Conservation (phyloP, 2,329 filamentous ascomycete genomes). For the Colletotrichum acutatum region DNA sequence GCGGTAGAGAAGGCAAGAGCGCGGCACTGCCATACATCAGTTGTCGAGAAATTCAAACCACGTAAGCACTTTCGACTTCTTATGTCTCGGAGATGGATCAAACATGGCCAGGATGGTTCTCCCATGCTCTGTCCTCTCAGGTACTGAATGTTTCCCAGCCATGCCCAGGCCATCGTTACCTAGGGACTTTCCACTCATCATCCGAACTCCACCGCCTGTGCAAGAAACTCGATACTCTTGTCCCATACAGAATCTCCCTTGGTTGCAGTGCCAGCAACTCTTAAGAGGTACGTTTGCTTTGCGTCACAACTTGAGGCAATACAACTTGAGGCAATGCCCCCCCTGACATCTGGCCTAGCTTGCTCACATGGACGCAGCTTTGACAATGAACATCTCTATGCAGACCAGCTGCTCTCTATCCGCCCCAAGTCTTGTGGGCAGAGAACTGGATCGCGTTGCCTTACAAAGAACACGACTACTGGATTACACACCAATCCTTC, state of each 20-base stretch:
- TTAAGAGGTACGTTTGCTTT: neutral
- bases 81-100: no score
- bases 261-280: neutral
- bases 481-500: neutral
- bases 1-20: neutral
- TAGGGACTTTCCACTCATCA: neutral
- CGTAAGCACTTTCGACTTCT: neutral
- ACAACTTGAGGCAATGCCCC: no score
- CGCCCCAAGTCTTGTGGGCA: neutral
- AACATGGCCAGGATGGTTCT: no score
- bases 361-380: neutral
- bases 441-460: neutral
- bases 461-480: accelerated
- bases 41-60: neutral
- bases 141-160: neutral
- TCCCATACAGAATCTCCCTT: neutral
- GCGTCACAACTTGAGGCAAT: no score
- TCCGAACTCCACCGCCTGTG: neutral
- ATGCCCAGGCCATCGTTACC: neutral
- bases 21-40: neutral
- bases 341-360: no score
- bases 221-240: neutral
- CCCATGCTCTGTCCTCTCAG: neutral
- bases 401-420: neutral
- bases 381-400: neutral